Conservation (phyloP, 805 yeast genomes). For the Metschnikowia noctiluminum region DNA sequence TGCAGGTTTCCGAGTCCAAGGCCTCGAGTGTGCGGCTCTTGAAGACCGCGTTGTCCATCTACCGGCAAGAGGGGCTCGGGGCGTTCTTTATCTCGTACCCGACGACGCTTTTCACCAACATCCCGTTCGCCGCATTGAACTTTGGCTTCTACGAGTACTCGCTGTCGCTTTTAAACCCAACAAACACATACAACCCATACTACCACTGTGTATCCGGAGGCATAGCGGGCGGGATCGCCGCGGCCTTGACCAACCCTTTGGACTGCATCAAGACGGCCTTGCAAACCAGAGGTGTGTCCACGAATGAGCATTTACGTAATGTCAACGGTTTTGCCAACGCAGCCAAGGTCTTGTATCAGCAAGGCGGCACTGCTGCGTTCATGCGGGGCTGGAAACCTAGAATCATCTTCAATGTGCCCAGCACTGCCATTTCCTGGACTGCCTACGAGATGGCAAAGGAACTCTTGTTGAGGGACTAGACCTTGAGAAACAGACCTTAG, state of each 20-base stretch:
- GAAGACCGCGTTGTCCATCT: slow-evolving; percentile 45
- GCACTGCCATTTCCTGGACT: slow-evolving; percentile 97
- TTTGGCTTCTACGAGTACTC: slow-evolving; percentile 88
- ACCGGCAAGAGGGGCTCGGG: slow-evolving; percentile 60
- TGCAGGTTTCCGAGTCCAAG: slow-evolving; percentile 53
- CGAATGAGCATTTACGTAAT: slow-evolving; percentile 44
- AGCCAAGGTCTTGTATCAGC: slow-evolving; percentile 57
- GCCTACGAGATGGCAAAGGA: slow-evolving; percentile 96
- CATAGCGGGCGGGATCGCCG: slow-evolving; percentile 90
- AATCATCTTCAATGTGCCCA: slow-evolving; percentile 87
- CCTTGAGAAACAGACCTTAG: no score
- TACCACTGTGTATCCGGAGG: slow-evolving; percentile 92
- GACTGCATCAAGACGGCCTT: slow-evolving; percentile 90
- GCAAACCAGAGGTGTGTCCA: slow-evolving; percentile 71
- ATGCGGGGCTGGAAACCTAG: slow-evolving; percentile 86
- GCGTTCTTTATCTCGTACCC: slow-evolving; percentile 93
- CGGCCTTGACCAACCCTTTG: slow-evolving; percentile 90
- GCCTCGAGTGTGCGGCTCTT: slow-evolving; percentile 28
- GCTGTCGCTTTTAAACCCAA: slow-evolving; percentile 76
- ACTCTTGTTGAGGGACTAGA: slow-evolving; percentile 39
- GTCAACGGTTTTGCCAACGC: slow-evolving; percentile 72
- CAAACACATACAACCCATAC: slow-evolving; percentile 77
- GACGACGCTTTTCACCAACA: slow-evolving; percentile 84
- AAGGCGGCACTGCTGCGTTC: slow-evolving; percentile 66
- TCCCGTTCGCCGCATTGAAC: slow-evolving; percentile 93